Evolutionary conservation across 805 yeast genomes (phyloP), one percentile per base, ranked within the genome.

Genomic region (Ogataea paraovalis): DNA sequence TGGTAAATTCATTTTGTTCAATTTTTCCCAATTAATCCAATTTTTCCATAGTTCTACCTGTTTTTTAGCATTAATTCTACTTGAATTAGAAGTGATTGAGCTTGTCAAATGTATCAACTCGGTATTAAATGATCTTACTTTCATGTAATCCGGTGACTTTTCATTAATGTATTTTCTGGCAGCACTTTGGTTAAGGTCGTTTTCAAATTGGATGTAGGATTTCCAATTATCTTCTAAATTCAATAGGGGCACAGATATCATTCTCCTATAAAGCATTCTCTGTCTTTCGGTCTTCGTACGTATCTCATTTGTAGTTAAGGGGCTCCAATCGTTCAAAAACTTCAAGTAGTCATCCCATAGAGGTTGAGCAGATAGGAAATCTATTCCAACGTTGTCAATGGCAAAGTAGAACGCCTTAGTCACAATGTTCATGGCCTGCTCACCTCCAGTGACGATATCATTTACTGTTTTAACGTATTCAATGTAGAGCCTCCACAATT

Each of bases 161-260:
- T 91, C 97, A 39, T 87, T 82, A 45, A 91, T 83, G 60, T 85
- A 82, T 64, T 87, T 88, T 58, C 96, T 80, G 3, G 97, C 94
- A 3, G 91, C 85, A 18, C 84, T 70, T 32, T 85, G 72, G 59
- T 85, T 86, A 18, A 82, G 68, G 34, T 82, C 84, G 57, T 83
- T 87, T 66, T 92, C 98, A 82, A 94, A 94, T 49, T 75, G 72
- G 20, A 87, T 83, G 65, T 90, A 92, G n/a, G 54, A 43, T 72
- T 81, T 49, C 99, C 99, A 92, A 47, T 86, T 71, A 20, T 73
- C 74, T 62, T 91, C 97, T 42, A 92, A 69, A 50, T 82, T 80
- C 43, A 76, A 76, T 23, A 87, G 73, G 3, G 99, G 99, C n/a
- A 82, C 74, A n/a, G 77, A 71, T 18, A 90, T 72, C 53, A 85